These are phyloP conservation scores for Extremus antarcticus DNA, from an alignment of 495 filamentous ascomycete genomes.

Conservation along the genomic window DNA sequence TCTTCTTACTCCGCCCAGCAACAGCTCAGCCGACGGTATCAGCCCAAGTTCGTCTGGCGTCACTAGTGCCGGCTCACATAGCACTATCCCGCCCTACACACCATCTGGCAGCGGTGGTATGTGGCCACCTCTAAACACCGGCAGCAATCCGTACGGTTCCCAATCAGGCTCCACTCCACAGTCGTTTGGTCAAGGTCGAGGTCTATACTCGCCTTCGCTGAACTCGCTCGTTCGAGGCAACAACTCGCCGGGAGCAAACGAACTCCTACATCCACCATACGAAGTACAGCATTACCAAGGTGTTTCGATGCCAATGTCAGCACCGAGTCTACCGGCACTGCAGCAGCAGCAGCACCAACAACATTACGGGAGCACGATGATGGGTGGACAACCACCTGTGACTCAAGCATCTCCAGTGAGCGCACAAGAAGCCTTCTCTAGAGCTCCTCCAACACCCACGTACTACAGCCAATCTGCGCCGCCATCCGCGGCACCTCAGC, in stretches of 20 bases:
- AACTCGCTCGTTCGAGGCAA: slow-evolving; percentile 33
- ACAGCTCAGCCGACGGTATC: slow-evolving; percentile 51
- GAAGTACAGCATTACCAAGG: slow-evolving; percentile 49
- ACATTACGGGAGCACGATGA: slow-evolving; percentile 32
- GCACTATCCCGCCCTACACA: slow-evolving; percentile 31
- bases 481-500: slow-evolving; percentile 55
- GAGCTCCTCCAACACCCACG: slow-evolving; percentile 47
- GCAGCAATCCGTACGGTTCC: slow-evolving; percentile 42
- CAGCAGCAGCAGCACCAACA: slow-evolving; percentile 29
- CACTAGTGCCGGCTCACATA: slow-evolving; percentile 43
- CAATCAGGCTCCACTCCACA: slow-evolving; percentile 38
- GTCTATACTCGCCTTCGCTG: slow-evolving; percentile 46
- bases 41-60: slow-evolving; percentile 50
- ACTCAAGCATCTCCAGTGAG: slow-evolving; percentile 52
- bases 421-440: slow-evolving; percentile 51
- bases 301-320: slow-evolving; percentile 36
- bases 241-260: slow-evolving; percentile 40
- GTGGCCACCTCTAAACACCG: slow-evolving; percentile 37
- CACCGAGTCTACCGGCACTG: slow-evolving; percentile 10
- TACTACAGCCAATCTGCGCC: slow-evolving; percentile 47
- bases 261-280: slow-evolving; percentile 47
- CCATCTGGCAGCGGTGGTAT: slow-evolving; percentile 39
- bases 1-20: slow-evolving; percentile 52
- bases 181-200: slow-evolving; percentile 35
- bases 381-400: slow-evolving; percentile 36